phyloP scores from a whole-genome alignment of 495 filamentous ascomycete genomes.

The Aspergillus bertholletiae region DNA sequence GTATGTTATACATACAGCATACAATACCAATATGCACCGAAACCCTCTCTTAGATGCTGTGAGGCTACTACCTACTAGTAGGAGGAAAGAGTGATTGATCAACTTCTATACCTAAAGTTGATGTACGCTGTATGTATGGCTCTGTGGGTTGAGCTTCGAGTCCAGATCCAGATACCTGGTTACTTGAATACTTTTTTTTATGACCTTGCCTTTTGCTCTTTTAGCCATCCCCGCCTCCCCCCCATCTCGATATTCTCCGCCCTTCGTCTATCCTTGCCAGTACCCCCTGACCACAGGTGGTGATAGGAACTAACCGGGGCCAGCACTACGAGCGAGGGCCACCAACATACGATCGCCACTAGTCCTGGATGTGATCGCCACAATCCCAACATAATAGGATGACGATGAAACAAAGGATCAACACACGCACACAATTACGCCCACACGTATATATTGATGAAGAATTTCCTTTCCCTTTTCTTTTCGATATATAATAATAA shows the following conservation, averaged over 20 bases:
- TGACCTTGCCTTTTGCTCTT: background rate
- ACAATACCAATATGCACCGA: background rate
- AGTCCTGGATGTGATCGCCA: slow-evolving; percentile 26
- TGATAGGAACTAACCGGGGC: slow-evolving; percentile 14
- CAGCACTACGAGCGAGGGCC: slow-evolving; percentile 12
- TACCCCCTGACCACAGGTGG: background rate
- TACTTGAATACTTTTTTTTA: background rate
- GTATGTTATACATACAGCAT: background rate
- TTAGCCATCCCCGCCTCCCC: background rate
- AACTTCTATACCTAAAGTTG: background rate
- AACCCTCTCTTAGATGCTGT: background rate
- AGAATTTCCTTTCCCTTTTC: background rate
- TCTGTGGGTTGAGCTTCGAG: background rate
- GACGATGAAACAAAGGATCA: slow-evolving; percentile 28
- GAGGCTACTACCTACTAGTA: background rate
- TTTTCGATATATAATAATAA: too few relatives aligned
- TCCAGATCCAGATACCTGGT: background rate
- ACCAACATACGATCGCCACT: slow-evolving; percentile 25
- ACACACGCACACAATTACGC: too few relatives aligned
- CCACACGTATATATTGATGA: background rate
- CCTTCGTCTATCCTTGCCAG: background rate
- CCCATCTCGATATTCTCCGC: background rate
- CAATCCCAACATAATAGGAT: slow-evolving; percentile 10
- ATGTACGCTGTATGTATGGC: background rate
- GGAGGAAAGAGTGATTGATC: background rate